Percentiles rank a stretch among this genome's conserved stretches.
These are phyloP conservation scores for Fusarium pseudonygamai DNA, from an alignment of 2,329 filamentous ascomycete genomes.

Conservation along the genomic window DNA sequence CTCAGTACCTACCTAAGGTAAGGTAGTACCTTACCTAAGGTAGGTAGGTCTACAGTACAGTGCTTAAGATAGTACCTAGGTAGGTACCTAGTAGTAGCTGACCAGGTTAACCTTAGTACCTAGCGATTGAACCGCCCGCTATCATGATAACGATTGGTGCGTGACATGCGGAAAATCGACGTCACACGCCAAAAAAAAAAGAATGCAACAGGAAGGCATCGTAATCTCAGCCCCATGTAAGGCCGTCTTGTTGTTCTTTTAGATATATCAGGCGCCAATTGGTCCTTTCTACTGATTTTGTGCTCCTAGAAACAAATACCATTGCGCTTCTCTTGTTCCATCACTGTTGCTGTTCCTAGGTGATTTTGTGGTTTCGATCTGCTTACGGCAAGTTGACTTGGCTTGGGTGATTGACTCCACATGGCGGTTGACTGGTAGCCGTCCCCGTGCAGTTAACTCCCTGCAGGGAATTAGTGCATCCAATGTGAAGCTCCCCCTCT, in stretches of 20 bases:
- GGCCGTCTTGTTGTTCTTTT: background rate
- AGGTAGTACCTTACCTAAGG: background rate
- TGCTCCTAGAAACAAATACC: background rate
- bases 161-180: background rate
- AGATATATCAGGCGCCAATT: background rate
- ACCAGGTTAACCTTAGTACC: too few relatives aligned
- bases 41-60: background rate
- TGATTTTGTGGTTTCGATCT: background rate
- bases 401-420: background rate
- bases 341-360: background rate
- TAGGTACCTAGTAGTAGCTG: too few relatives aligned
- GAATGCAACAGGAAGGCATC: background rate
- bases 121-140: background rate
- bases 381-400: background rate
- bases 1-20: too few relatives aligned
- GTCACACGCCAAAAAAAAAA: background rate
- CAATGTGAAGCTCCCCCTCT: background rate
- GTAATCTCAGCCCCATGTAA: background rate
- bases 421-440: background rate
- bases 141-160: slow-evolving; percentile 3
- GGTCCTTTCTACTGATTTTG: background rate
- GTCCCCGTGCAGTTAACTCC: background rate
- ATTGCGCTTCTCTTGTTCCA: background rate
- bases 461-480: background rate
- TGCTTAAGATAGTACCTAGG: background rate